Percentiles rank a stretch among this genome's conserved stretches.
Conservation (phyloP, 2,329 filamentous ascomycete genomes). For the Penicillium janthinellum region DNA sequence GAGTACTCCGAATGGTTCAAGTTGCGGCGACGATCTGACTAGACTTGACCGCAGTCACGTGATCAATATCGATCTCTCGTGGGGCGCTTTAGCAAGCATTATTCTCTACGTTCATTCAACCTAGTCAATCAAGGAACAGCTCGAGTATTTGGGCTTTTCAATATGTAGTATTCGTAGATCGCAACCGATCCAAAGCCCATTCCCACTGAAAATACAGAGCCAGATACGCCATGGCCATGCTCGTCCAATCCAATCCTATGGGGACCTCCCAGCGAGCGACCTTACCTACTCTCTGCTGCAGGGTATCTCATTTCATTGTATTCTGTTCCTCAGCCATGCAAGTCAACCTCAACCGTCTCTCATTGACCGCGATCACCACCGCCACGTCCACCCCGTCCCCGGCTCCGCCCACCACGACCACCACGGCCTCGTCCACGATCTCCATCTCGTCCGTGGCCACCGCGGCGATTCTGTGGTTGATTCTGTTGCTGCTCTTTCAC, state of each 20-base stretch:
- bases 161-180: constrained; percentile 20
- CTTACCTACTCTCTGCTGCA: constrained; percentile 29
- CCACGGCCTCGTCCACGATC: constrained; percentile 41
- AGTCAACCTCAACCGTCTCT: constrained; percentile 7
- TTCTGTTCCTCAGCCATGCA: constrained; percentile 22
- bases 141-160: constrained; percentile 8
- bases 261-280: constrained; percentile 30
- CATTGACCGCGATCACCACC: constrained; percentile 3
- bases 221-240: constrained; percentile 46
- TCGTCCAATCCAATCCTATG: constrained; percentile 34
- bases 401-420: constrained; percentile 46
- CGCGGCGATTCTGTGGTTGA: constrained; percentile 53
- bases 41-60: not conserved
- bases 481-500: constrained; percentile 89
- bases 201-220: constrained; percentile 39
- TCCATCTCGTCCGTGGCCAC: constrained; percentile 41
- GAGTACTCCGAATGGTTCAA: not conserved
- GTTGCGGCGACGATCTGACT: not conserved
- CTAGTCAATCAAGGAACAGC: not conserved
- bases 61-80: not conserved
- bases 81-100: not conserved
- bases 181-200: constrained; percentile 26
- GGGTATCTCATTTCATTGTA: constrained; percentile 39
- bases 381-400: constrained; percentile 40
- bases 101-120: not conserved